Evolutionary conservation across 2,329 filamentous ascomycete genomes (phyloP).

Genomic region (Furcasterigmium sp.): DNA sequence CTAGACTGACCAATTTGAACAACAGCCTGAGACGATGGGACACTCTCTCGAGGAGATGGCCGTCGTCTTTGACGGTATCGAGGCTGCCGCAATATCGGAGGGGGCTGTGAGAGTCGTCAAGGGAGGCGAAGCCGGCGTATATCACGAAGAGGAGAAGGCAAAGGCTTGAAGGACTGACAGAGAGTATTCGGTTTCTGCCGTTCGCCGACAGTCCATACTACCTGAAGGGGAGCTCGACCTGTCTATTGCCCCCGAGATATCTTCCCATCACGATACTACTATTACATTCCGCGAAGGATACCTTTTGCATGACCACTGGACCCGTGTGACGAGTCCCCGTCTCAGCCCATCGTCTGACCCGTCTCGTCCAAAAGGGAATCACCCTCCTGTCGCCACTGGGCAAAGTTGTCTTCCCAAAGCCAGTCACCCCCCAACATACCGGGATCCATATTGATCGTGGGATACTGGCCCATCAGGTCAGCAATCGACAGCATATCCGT

Average conservation of each 20-base stretch:
- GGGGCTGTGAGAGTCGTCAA: slow-evolving; percentile 10
- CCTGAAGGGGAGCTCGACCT: no score
- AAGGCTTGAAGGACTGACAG: neutral
- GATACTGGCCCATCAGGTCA: neutral
- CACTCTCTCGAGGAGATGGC: slow-evolving; percentile 14
- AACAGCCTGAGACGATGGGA: slow-evolving; percentile 16
- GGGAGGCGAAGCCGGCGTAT: neutral
- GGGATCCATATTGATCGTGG: neutral
- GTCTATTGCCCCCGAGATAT: no score
- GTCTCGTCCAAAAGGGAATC: no score
- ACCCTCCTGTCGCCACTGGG: no score
- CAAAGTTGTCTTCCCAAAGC: neutral
- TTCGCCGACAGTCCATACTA: no score
- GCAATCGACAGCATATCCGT: neutral
- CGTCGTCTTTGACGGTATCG: slow-evolving; percentile 9
- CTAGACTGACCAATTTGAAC: no score
- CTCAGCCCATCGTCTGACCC: no score
- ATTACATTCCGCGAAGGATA: no score
- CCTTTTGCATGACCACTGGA: no score
- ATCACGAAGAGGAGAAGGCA: neutral
- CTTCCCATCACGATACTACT: no score
- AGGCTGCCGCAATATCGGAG: neutral
- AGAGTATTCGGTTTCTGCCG: no score
- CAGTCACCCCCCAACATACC: neutral
- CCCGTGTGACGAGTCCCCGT: no score